Evolutionary conservation across 2,329 filamentous ascomycete genomes (phyloP).

Genomic region (Leptoxyphium fumago): DNA sequence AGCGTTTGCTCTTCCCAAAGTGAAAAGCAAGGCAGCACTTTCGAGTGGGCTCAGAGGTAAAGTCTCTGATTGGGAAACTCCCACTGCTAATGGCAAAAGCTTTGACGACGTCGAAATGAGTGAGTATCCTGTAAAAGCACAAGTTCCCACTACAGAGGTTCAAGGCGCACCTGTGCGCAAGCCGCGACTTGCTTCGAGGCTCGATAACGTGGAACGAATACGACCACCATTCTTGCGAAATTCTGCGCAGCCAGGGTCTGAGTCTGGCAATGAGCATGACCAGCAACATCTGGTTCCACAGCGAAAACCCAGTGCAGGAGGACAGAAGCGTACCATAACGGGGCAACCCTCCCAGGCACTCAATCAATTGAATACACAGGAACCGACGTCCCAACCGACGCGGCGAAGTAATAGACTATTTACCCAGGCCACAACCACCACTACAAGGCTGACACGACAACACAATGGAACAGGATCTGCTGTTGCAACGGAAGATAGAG

Average conservation of each 20-base stretch:
- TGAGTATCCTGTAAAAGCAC: constrained; percentile 5
- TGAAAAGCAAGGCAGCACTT: constrained; percentile 28
- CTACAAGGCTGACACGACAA: constrained; percentile 41
- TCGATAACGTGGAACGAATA: not conserved
- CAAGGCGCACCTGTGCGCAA: constrained; percentile 34
- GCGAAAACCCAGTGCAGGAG: constrained; percentile 8
- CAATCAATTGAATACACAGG: constrained; percentile 12
- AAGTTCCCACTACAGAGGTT: constrained; percentile 23
- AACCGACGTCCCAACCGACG: constrained; percentile 26
- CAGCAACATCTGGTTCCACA: constrained; percentile 6
- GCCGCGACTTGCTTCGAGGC: constrained; percentile 6
- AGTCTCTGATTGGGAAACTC: constrained; percentile 28
- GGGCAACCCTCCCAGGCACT: constrained; percentile 45
- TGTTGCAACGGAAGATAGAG: constrained; percentile 41
- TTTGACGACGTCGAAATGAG: constrained; percentile 29
- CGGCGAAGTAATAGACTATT: constrained; percentile 35
- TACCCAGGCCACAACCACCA: constrained; percentile 49
- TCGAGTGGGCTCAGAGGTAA: constrained; percentile 9
- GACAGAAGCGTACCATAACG: constrained; percentile 84
- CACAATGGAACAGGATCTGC: constrained; percentile 33
- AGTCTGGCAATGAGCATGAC: constrained; percentile 22
- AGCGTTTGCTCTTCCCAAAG: constrained; percentile 24
- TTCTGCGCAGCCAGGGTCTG: constrained; percentile 25
- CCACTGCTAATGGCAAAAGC: constrained; percentile 27
- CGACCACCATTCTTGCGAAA: constrained; percentile 23